Conservation (phyloP, 2,329 filamentous ascomycete species). For the Monilinia fructicola region DNA sequence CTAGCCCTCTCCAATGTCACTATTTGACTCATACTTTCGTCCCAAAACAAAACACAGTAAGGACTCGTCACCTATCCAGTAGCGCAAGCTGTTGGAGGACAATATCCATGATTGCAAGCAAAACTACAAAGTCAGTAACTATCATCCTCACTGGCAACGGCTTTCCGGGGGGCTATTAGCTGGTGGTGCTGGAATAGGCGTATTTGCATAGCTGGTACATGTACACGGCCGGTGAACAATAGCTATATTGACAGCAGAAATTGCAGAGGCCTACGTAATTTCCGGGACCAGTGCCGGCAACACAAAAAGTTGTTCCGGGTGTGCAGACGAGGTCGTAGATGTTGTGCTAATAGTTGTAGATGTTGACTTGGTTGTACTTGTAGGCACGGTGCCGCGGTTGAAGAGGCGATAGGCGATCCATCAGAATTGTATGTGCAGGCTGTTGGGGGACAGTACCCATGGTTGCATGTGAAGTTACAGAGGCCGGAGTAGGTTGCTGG, state of each 20-base stretch:
- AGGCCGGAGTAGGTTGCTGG: constrained; percentile 27
- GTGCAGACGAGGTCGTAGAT: constrained; percentile 23
- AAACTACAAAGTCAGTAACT: constrained; percentile 49
- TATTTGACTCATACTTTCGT: no score
- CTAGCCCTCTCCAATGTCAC: neutral
- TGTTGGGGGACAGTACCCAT: constrained; percentile 32
- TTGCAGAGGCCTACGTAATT: constrained; percentile 44
- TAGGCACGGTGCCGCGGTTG: neutral
- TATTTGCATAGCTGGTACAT: constrained; percentile 29
- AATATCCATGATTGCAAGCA: constrained; percentile 48
- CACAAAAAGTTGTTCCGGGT: constrained; percentile 26
- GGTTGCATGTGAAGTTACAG: constrained; percentile 39
- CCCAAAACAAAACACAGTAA: neutral
- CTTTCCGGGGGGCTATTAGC: constrained; percentile 40
- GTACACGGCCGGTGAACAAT: constrained; percentile 35
- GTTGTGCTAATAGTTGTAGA: constrained; percentile 11
- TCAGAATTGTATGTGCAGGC: constrained; percentile 14
- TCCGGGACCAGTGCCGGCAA: constrained; percentile 35
- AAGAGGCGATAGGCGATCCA: neutral
- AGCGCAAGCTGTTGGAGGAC: constrained; percentile 24
- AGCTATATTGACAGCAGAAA: constrained; percentile 37
- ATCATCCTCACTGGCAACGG: constrained; percentile 40
- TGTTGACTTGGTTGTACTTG: neutral
- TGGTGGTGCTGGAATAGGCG: constrained; percentile 29
- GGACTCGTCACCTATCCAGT: neutral